Percentiles rank a stretch among this genome's conserved stretches.
phyloP scores from a whole-genome alignment of 148 eudicot genomes.

The Drosera capensis region DNA sequence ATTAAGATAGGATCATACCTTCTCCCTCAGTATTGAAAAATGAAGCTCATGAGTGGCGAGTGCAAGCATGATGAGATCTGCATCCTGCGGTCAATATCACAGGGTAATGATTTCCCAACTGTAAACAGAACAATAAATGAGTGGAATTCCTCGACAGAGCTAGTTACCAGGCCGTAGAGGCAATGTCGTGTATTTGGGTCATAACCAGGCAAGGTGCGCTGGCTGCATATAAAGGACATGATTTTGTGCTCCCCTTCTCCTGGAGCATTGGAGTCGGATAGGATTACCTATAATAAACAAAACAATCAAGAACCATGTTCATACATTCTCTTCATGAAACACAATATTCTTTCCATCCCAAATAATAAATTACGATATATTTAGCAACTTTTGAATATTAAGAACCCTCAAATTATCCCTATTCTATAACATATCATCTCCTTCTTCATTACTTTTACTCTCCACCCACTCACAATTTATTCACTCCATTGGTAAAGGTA shows the following conservation, averaged over 20 bases:
- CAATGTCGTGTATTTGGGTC: constrained; percentile 30
- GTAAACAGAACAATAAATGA: not conserved
- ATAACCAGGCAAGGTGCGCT: constrained; percentile 18
- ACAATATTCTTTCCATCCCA: no score
- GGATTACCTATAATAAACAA: constrained; percentile 17
- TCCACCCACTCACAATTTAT: no score
- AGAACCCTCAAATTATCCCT: no score
- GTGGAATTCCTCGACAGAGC: not conserved
- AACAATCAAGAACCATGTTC: not conserved
- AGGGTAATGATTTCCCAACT: not conserved
- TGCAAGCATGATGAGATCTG: constrained; percentile 34
- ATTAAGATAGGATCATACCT: not conserved
- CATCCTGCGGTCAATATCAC: constrained; percentile 24
- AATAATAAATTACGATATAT: no score
- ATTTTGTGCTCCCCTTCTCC: constrained; percentile 52
- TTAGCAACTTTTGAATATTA: no score
- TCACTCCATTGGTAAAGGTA: no score
- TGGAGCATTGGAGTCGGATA: constrained; percentile 34
- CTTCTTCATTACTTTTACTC: no score
- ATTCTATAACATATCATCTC: no score
- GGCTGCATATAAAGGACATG: constrained; percentile 26
- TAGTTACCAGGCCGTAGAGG: constrained; percentile 36
- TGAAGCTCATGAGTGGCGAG: constrained; percentile 32
- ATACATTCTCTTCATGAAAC: no score
- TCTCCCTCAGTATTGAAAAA: constrained; percentile 40